These are phyloP conservation scores for Paramecium pentaurelia DNA, from an alignment of 73 alveolate species.

Conservation along the genomic window DNA sequence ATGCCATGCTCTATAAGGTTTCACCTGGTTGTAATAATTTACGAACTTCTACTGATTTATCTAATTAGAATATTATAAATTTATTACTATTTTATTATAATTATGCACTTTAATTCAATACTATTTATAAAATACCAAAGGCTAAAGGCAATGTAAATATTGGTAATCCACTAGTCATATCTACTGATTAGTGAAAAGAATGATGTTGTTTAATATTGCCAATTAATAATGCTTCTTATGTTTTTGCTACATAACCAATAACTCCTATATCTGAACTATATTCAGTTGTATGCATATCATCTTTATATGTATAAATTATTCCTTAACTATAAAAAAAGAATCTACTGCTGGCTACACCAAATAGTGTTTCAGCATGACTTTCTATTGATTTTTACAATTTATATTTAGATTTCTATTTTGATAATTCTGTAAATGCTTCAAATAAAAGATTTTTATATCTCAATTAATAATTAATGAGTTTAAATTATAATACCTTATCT, in stretches of 20 bases:
- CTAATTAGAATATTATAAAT: neutral
- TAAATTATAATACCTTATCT: neutral
- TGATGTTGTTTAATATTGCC: constrained; percentile 26
- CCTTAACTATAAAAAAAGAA: neutral
- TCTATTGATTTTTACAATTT: neutral
- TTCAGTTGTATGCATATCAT: neutral
- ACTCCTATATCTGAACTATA: constrained; percentile 19
- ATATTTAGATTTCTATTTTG: neutral
- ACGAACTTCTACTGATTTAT: neutral
- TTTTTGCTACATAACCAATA: neutral
- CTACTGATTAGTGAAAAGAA: neutral
- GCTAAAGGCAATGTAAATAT: neutral
- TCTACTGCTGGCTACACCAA: neutral
- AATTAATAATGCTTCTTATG: neutral
- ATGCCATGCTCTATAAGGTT: constrained; percentile 4
- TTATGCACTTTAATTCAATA: constrained; percentile 25
- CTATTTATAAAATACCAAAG: neutral
- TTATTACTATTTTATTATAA: neutral
- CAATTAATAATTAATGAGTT: constrained; percentile 1
- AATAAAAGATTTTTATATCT: constrained; percentile 27
- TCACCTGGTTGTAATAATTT: neutral
- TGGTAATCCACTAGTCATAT: neutral
- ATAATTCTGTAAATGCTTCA: constrained; percentile 8
- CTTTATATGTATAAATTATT: neutral
- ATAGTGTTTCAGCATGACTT: constrained; percentile 1